Base-by-base conservation (phyloP, 1,284 basidiomycete species). In the Chalciporus sp. region DNA sequence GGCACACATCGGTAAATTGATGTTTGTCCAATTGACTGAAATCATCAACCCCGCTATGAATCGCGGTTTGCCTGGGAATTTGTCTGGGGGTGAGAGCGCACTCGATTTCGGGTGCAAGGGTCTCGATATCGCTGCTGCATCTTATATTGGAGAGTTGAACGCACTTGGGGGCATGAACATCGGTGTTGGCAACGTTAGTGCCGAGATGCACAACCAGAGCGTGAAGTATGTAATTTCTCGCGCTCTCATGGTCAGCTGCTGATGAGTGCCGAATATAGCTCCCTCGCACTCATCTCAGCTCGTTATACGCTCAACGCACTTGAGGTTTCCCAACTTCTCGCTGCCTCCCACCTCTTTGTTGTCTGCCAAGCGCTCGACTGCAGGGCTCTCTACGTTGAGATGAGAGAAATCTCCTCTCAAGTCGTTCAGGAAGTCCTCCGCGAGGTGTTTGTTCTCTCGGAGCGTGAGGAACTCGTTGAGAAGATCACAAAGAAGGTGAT, bases 151-250 rank as follows among this genome's bases (percentile, higher is more conserved):
- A 29, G 93, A 95, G 72, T 79, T 95, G 28, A 92, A 91, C 17
- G 87, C 82, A 68, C 82, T 94, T 12, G 70, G 70, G 17, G 92
- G 92, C 3, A 87, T 83, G 66, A 92, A 93, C 0, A 92, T 95
- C 1, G 88, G 88, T 10, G 92, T 92, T 4, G 90, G 92, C 65
- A 84, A 92, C 28, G 90, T 94, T 64, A 88, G 86, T 4, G 90
- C 90, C 0, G 91, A 93, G 72, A 90, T 92, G 86, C 89, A 92
- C 64, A 94, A 94, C 65, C 92, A 93, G 69, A 86, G 90, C 41
- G 80, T 93, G 65, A 93, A 92, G 87, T 90, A 59, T 60, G 86
- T 73, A 0, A 7, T 29, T 53, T n/a, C 45, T 33, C 6, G 12
- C 31, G 12, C 42, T 43, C 27, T 56, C 51, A 10, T 23, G 47